phyloP scores from a whole-genome alignment of 2,329 filamentous ascomycete genomes.

The Pezicula carpinea region DNA sequence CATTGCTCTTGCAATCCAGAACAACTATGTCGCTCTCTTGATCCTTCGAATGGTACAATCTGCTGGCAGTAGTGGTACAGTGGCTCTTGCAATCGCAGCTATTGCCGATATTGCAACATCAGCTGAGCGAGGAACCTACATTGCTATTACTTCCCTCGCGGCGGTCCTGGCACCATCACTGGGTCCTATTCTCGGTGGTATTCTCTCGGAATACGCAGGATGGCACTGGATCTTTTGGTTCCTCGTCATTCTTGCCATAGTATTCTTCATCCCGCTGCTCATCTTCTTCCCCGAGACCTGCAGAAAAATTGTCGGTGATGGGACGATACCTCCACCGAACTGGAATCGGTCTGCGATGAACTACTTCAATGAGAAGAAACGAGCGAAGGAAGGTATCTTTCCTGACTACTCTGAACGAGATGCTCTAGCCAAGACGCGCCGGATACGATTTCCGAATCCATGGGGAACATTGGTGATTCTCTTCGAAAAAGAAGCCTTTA shows the following conservation, averaged over 20 bases:
- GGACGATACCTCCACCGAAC: slow-evolving; percentile 48
- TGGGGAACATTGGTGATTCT: slow-evolving; percentile 37
- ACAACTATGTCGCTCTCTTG: slow-evolving; percentile 45
- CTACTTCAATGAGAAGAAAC: slow-evolving; percentile 21
- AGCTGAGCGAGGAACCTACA: slow-evolving; percentile 57
- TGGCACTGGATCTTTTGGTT: slow-evolving; percentile 59
- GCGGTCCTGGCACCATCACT: slow-evolving; percentile 45
- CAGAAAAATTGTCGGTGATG: slow-evolving; percentile 46
- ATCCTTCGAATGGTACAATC: slow-evolving; percentile 51
- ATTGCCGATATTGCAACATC: slow-evolving; percentile 59
- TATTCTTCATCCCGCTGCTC: slow-evolving; percentile 16
- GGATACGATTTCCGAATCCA: slow-evolving; percentile 32
- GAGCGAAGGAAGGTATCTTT: slow-evolving; percentile 8
- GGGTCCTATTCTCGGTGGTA: slow-evolving; percentile 54
- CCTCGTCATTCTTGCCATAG: slow-evolving; percentile 14
- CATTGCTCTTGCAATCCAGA: slow-evolving; percentile 46
- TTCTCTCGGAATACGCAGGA: slow-evolving; percentile 50
- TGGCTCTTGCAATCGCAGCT: slow-evolving; percentile 53
- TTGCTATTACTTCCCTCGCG: slow-evolving; percentile 57
- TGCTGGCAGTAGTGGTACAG: slow-evolving; percentile 51
- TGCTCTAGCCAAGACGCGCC: slow-evolving; percentile 28
- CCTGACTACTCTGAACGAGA: slow-evolving; percentile 20
- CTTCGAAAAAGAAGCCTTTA: slow-evolving; percentile 36
- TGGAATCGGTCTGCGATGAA: slow-evolving; percentile 52
- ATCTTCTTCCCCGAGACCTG: slow-evolving; percentile 48